Evolutionary conservation across 1,284 basidiomycete species (phyloP), one percentile per base, ranked within the genome.

Genomic region (Ustilago loliicola): DNA sequence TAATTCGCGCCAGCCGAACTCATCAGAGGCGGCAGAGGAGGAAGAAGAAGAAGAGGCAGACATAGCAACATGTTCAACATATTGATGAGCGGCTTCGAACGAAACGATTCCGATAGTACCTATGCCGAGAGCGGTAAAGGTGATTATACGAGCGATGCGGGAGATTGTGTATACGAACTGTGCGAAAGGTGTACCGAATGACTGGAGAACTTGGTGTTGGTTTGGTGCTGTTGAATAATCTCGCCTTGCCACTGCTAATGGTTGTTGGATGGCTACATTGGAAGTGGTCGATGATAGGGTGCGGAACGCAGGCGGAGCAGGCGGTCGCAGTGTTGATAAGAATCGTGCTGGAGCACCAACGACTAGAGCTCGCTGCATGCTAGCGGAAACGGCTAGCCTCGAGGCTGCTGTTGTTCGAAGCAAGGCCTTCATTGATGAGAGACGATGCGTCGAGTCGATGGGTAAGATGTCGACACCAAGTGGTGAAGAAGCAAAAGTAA

Each of bases 71-170:
- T 81, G 76, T 70, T 86, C 83, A 8, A 84, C 76, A 29, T 85
- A 86, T 69, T 84, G 81, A 58, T 84, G 84, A 30, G 78, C 67
- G 10, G 77, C 81, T 54, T 85, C 84, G 79, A 77, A 85, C 9
- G 63, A 66, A 25, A 65, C 72, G 2, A 77, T 36, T 19, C 74
- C 76, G 29, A 84, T 47, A 0, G 65, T 63, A 45, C 69, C 77
- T 0, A 81, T 61, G 42, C 76, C 78, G 29, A 83, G 61, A 11
- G 70, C 80, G 2, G 80, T 72, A 47, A 73, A 77, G 50, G 80
- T 56, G 51, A 84, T 74, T 55, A 86, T 86, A 7, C 84, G 79
- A 9, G 84, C 81, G 48, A 83, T 82, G 23, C 82, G 77, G 25
- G 84, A 85, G 38, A 83, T 50, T 45, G 79, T 80, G 7, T 61